These are phyloP conservation scores for Brassica cretica DNA, from an alignment of 345 rosid genomes.

Conservation along the genomic window DNA sequence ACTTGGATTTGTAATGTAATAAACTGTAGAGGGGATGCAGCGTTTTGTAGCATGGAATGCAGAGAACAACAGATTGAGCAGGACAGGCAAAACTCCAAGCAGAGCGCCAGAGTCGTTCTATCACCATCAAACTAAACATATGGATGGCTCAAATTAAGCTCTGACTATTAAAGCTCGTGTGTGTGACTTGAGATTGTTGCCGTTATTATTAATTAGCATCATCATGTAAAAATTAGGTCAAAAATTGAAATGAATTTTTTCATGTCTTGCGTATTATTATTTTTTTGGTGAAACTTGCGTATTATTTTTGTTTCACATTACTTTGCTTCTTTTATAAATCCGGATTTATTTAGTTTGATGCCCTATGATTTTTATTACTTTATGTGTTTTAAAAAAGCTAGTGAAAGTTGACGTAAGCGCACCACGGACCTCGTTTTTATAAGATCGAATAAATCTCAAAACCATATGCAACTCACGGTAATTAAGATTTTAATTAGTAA, in stretches of 20 bases:
- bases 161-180: constrained; percentile 1
- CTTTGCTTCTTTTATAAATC: background rate
- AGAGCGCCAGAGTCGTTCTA: background rate
- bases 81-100: constrained; percentile 53
- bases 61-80: constrained; percentile 74
- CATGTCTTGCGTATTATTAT: background rate
- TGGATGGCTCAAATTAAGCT: constrained; percentile 14
- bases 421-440: constrained; percentile 25
- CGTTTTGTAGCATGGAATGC: constrained; percentile 84
- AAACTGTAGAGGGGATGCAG: constrained; percentile 70
- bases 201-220: background rate
- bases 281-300: background rate
- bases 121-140: constrained; percentile 19
- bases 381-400: constrained; percentile 3
- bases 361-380: background rate
- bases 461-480: constrained; percentile 29
- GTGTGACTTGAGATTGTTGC: constrained; percentile 12
- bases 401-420: constrained; percentile 41
- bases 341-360: background rate
- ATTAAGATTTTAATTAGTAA: constrained; percentile 5
- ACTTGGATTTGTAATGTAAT: constrained; percentile 1
- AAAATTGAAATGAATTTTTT: constrained; percentile 2
- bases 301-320: background rate
- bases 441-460: background rate
- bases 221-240: constrained; percentile 20